phyloP scores from a whole-genome alignment of 2,329 filamentous ascomycete species.

The Aspergillus nomiae region DNA sequence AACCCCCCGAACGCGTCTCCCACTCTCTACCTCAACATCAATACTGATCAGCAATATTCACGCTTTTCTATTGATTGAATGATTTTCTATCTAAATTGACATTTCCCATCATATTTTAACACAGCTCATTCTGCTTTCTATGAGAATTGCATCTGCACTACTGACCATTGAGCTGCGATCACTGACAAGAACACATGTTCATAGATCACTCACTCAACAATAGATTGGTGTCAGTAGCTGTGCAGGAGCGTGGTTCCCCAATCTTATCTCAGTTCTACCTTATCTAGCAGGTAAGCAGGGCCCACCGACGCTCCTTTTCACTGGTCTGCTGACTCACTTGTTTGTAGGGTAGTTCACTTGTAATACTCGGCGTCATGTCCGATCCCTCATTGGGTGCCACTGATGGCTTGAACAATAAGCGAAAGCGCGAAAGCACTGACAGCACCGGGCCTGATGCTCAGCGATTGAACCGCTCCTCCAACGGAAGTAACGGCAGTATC shows the following conservation, averaged over 20 bases:
- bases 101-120: not conserved
- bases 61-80: not conserved
- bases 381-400: slow-evolving; percentile 40
- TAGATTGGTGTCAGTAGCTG: not conserved
- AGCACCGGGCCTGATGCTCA: slow-evolving; percentile 43
- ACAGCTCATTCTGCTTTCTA: not conserved
- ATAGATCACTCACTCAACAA: slow-evolving; percentile 4
- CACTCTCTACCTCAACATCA: slow-evolving; percentile 11
- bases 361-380: slow-evolving; percentile 33
- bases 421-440: slow-evolving; percentile 45
- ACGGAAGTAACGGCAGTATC: slow-evolving; percentile 43
- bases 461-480: slow-evolving; percentile 43
- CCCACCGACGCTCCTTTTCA: not conserved
- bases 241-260: not conserved
- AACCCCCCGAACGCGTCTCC: slow-evolving; percentile 28
- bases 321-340: slow-evolving; percentile 6
- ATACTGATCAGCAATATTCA: not conserved
- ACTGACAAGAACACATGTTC: not conserved
- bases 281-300: not conserved
- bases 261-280: not conserved
- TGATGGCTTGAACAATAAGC: slow-evolving; percentile 39
- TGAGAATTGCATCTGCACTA: not conserved
- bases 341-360: slow-evolving; percentile 6
- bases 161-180: not conserved
- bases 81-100: not conserved